Conservation (phyloP, 2,329 filamentous ascomycete genomes). For the Claviceps sp. region DNA sequence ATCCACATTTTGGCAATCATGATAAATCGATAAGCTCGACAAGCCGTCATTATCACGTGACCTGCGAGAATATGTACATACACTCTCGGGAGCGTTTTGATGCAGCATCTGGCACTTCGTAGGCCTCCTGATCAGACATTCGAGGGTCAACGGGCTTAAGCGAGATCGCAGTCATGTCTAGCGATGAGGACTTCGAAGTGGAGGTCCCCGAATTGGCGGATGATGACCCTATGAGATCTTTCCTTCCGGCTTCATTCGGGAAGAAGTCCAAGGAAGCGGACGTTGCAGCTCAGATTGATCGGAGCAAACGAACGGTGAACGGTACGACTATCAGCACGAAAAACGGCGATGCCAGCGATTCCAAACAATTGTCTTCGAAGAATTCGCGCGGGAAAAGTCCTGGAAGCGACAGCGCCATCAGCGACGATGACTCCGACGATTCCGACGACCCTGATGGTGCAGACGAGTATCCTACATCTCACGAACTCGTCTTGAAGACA, state of each 20-base stretch:
- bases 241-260: slow-evolving; percentile 73
- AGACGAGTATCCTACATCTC: slow-evolving; percentile 83
- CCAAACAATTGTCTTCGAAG: slow-evolving; percentile 7
- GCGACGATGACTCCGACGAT: slow-evolving; percentile 24
- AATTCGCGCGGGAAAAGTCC: slow-evolving; percentile 5
- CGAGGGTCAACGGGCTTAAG: neutral
- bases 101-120: neutral
- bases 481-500: slow-evolving; percentile 85
- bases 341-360: slow-evolving; percentile 2
- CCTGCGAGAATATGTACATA: neutral
- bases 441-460: slow-evolving; percentile 54
- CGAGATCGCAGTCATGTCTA: slow-evolving; percentile 32
- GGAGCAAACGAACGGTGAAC: slow-evolving; percentile 47
- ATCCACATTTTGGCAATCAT: too few relatives aligned
- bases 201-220: slow-evolving; percentile 39
- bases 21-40: neutral
- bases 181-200: slow-evolving; percentile 46
- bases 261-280: slow-evolving; percentile 64
- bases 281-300: slow-evolving; percentile 67
- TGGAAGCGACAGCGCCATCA: slow-evolving; percentile 14
- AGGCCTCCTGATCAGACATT: neutral
- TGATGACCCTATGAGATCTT: slow-evolving; percentile 61
- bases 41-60: slow-evolving; percentile 1
- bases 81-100: neutral
- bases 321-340: neutral